Base-by-base conservation (phyloP, 208 protist species). In the Crithidia brevicula region DNA sequence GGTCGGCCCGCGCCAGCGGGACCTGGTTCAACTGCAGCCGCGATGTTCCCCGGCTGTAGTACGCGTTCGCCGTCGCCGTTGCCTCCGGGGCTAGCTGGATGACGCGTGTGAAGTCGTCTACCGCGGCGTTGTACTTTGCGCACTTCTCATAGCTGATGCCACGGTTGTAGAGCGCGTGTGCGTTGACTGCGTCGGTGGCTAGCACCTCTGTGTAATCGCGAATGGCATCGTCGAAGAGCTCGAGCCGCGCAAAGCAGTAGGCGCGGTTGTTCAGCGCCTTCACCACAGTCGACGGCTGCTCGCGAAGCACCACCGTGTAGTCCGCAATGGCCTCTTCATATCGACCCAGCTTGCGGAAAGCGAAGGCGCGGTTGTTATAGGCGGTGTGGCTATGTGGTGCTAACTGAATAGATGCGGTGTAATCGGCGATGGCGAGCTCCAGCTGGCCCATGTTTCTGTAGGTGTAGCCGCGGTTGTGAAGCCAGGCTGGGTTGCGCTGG, bases 121-220 rank as follows among this genome's bases (percentile, higher is more conserved):
- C 76, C 2, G 94, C 92, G 34, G 74, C 64, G 31, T 74, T 66
- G 78, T 95, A 92, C 34, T 81, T 42, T 13, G 78, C 82, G 31
- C 91, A 67, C 63, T 93, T 96, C 52, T 93, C 86, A 58, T 85
- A 93, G 56, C 72, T 82, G 46, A 96, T 85, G 42, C 92, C 92
- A 34, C 93, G 85, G 74, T 98, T 97, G 72, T 96, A 88, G 4
- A 82, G 79, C 4, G 91, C 91, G 77, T 97, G 80, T 4, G 66
- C 31, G 71, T 97, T 94, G 27, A 31, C 23, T 3, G 68, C 53
- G 53, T 97, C 88, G 13, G 83, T 59, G 16, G 52, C 42, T 18
- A 97, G 53, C 15, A 95, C 86, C 45, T 67, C 49, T 16, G 74
- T 82, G 72, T 97, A 96, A 65, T 97, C 92, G 16, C 38, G 28